phyloP scores from a whole-genome alignment of 2,329 filamentous ascomycete genomes.

The Falciphora oryzae region DNA sequence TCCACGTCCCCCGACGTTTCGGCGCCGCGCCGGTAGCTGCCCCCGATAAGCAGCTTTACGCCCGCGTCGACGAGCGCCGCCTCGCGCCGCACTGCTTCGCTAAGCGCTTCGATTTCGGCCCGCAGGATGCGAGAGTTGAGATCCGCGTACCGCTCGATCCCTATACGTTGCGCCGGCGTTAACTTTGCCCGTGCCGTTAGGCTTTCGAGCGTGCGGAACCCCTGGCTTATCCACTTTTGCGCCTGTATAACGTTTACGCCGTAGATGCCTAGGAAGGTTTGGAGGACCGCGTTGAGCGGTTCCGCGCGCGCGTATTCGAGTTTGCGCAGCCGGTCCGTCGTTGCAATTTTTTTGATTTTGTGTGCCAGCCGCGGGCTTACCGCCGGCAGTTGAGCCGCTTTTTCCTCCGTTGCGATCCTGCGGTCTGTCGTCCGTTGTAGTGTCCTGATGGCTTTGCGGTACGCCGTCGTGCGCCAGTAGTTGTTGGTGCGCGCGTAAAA shows the following conservation, averaged over 20 bases:
- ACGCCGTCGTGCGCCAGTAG: slow-evolving; percentile 68
- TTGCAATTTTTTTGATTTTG: slow-evolving; percentile 86
- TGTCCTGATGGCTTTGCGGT: slow-evolving; percentile 70
- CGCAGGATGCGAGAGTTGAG: slow-evolving; percentile 75
- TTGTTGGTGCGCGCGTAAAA: slow-evolving; percentile 74
- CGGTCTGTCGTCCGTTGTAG: slow-evolving; percentile 55
- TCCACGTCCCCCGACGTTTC: slow-evolving; percentile 76
- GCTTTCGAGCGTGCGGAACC: slow-evolving; percentile 69
- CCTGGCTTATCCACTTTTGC: slow-evolving; percentile 68
- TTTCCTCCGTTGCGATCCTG: slow-evolving; percentile 61
- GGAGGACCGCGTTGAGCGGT: slow-evolving; percentile 57
- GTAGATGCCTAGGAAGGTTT: slow-evolving; percentile 72
- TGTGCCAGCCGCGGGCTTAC: slow-evolving; percentile 69
- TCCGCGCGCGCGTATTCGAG: slow-evolving; percentile 67
- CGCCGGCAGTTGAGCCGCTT: slow-evolving; percentile 61
- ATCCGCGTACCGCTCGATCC: slow-evolving; percentile 74
- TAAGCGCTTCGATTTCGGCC: slow-evolving; percentile 66
- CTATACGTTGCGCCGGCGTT: slow-evolving; percentile 64
- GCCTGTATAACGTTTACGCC: slow-evolving; percentile 68
- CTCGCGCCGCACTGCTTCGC: slow-evolving; percentile 53
- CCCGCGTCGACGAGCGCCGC: slow-evolving; percentile 54
- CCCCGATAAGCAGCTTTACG: slow-evolving; percentile 69
- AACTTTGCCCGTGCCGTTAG: slow-evolving; percentile 56
- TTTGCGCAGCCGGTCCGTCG: slow-evolving; percentile 63
- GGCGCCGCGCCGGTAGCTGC: slow-evolving; percentile 79